Evolutionary conservation across 345 rosid species (phyloP), one percentile per base, ranked within the genome.

Genomic region (Hevea brasiliensis): DNA sequence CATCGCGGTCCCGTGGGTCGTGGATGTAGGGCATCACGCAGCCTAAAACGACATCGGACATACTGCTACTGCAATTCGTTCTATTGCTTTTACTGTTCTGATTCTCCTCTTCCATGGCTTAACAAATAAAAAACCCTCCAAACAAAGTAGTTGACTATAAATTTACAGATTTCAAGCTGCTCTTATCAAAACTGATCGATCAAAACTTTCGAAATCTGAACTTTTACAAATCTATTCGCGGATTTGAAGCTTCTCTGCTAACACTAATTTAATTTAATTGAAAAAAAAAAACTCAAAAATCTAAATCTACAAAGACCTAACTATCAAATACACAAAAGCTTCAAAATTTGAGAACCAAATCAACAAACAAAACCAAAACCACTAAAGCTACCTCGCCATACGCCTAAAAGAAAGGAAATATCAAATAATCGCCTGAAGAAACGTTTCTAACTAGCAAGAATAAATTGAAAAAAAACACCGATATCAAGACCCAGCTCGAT

Each of bases 1-100:
- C 89, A 69, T 88, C 93, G 3, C 99, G 87, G 73, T 92, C 97
- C 32, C 82, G 86, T 0, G 97, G 76, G 66, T 90, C 98, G 65
- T 79, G 70, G 75, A 94, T 81, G 81, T 85, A 86, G 10, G 92
- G 90, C 84, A 94, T 86, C 74, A 90, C 94, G 70, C 80, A 77
- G 10, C 61, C 82, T 29, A 91, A 65, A 56, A 90, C 97, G 63
- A 79, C 87, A 51, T 94, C 97, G 14, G 84, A 51, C 72, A 85
- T 83, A 2, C 80, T 41, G 48, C 53, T 35, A 40, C 69, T 44
- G 53, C 64, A 26, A 18, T 67, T 60, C 55, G 15, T 56, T 67
- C 50, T 84, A 21, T 72, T 77, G 62, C 41, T 68, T 71, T 78
- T 86, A 6, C 58, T 66, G 35, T 77, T 68, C 51, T 84, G 9